Evolutionary conservation across 2,329 filamentous ascomycete genomes (phyloP).

Genomic region (Penicillium frequentans): DNA sequence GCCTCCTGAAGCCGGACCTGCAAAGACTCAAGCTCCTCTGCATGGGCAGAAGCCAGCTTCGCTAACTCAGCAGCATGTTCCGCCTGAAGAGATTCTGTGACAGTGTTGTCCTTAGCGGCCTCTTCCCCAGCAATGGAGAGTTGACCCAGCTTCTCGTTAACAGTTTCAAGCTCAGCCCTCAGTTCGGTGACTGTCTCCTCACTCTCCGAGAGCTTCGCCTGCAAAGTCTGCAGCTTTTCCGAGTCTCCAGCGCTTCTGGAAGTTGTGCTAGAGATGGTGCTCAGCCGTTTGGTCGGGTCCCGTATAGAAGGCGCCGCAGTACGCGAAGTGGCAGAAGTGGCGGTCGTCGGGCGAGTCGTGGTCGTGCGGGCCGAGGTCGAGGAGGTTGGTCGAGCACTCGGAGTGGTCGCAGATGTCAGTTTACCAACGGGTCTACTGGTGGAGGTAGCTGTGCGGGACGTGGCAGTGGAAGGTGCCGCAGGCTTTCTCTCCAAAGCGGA

Average conservation of each 20-base stretch:
- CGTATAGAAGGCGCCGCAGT: constrained; percentile 23
- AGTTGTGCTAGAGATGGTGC: constrained; percentile 32
- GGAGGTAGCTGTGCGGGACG: constrained; percentile 24
- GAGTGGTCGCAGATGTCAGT: constrained; percentile 24
- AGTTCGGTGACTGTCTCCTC: constrained; percentile 35
- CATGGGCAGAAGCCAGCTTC: constrained; percentile 32
- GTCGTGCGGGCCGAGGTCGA: constrained; percentile 17
- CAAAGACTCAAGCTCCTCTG: constrained; percentile 33
- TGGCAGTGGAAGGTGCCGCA: constrained; percentile 15
- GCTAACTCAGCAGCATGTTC: constrained; percentile 36
- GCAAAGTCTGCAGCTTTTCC: constrained; percentile 36
- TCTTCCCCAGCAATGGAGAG: constrained; percentile 30
- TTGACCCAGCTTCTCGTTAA: constrained; percentile 37
- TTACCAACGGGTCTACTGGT: constrained; percentile 24
- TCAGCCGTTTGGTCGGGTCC: constrained; percentile 39
- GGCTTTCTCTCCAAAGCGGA: constrained; percentile 36
- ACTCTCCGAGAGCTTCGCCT: constrained; percentile 37
- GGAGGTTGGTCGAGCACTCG: constrained; percentile 26
- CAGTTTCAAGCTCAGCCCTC: constrained; percentile 33
- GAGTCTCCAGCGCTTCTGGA: constrained; percentile 28
- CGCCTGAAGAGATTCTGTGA: constrained; percentile 27
- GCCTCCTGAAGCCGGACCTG: constrained; percentile 36
- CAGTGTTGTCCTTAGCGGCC: constrained; percentile 19
- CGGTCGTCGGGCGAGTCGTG: constrained; percentile 20
- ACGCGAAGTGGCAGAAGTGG: constrained; percentile 21